Evolutionary conservation across 768 basidiomycete genomes (phyloP), one percentile per base, ranked within the genome.

Genomic region (Xanthoconium stramineum): DNA sequence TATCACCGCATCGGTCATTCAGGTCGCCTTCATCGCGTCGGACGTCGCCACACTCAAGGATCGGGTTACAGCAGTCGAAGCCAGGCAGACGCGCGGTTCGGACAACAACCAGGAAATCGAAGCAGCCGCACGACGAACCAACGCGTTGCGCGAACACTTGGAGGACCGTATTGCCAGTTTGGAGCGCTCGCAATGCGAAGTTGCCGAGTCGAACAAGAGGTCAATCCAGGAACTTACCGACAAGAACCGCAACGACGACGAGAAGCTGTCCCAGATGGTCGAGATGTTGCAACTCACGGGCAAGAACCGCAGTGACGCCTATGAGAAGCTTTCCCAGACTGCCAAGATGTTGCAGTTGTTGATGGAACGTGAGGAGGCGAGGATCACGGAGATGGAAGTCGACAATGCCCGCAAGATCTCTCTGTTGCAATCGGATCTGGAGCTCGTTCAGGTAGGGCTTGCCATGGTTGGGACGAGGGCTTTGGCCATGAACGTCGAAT

Each of bases 61-160:
- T 52, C 62, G 68, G 14, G 28, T 67, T n/a, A 29, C 50, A 14
- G 43, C 33, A 6, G 47, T 63, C 44, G 68, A 68, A 47, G 52
- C 46, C 13, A 46, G 28, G 0, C 56, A 42, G 40, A 5, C 48
- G 4, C 35, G 29, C 1, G 30, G 28, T 13, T 32, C 29, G 30
- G n/a, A 9, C 2, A 43, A 38, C 28, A 39, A 17, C 12, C 47
- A 35, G 32, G 58, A 49, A 14, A 44, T 42, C 4, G 55, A 57
- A 19, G 47, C 30, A 6, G 52, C 60, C 38, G n/a, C 28, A 13
- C 24, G 24, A 24, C 24, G 4, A 24, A 24, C 24, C 24, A 4
- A 24, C 24, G 50, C 50, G 11, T 39, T 68, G 33, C 43, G 43
- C 50, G 43, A 55, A 42, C 43, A 24, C 24, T 24, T 24, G 4